Base-by-base conservation (phyloP, 345 rosid species). In the Turnera subulata region DNA sequence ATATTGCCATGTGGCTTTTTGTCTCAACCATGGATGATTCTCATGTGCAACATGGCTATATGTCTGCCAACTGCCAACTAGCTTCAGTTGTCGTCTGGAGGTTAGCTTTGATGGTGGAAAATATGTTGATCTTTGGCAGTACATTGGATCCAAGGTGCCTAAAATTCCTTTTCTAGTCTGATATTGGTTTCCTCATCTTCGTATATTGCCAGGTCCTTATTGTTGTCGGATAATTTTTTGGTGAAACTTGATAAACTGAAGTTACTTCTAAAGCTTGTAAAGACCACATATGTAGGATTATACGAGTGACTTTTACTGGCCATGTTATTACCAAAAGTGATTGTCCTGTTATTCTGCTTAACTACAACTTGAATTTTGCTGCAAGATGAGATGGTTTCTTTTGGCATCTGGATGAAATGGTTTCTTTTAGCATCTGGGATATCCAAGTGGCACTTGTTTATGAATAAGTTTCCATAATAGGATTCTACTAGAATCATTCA, bases 1-100 rank as follows among this genome's bases (percentile, higher is more conserved):
- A 86, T 69, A 56, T 67, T 46, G 91, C 81, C 25, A 50, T 89
- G 63, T 89, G 95, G 93, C 73, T 86, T 73, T 76, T 92, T 77
- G 76, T 84, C 64, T 76, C 73, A 21, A 78, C 84, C 17, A 71
- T 43, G 19, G 44, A 70, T 38, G 73, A 75, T 65, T 40, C 73
- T 55, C 81, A 72, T 17, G 54, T 37, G 66, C 75, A 59, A 54
- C 59, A 68, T 39, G 62, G 71, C 46, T 38, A 38, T 62, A 62
- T 20, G 52, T 65, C 80, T 50, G 64, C 57, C 53, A 66, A 66
- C 47, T 15, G n/a, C 71, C 78, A 23, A 53, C 70, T 38, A 60
- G 76, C 55, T 60, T 66, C 76, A 21, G 68, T 29, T 53, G 76
- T 67, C 64, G 45, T 25, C 19, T 92, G 97, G 97, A 84, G 89